Base-by-base conservation (phyloP, 345 rosid genomes). In the Salix brachista region DNA sequence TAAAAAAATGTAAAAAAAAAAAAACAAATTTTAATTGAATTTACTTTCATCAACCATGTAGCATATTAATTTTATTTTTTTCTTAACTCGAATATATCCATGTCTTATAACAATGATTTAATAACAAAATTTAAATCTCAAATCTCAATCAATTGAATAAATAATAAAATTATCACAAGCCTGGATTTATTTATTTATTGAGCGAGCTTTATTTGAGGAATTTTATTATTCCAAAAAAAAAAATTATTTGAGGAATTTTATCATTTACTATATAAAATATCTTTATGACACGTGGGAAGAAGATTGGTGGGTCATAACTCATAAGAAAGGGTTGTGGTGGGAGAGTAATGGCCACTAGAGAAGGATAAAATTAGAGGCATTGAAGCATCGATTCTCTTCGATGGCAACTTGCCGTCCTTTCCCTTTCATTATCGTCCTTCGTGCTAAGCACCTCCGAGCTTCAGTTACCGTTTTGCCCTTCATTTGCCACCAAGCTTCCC, bases 361-460 rank as follows among this genome's bases (percentile, higher is more conserved):
- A 13, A 19, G 32, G 8, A 26, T 28, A 5, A 28, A 28, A 37
- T 6, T 26, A 6, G 56, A 50, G 34, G 26, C 60, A 44, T 75
- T 64, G n/a, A 21, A 21, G 67, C 42, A 44, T 75, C 69, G 68
- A 61, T 72, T 70, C 73, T 28, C 42, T 50, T 75, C 71, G 23
- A 23, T 14, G 4, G 0, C 50, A 21, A 21, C 36, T 18, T 36
- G 54, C 76, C 69, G 68, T 65, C 75, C 70, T 68, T 80, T 61
- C 36, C 80, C 75, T 19, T 75, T 28, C 67, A 12, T 12, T 14
- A n/a, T 56, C 37, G 70, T 58, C 75, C 75, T 50, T 25, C 80
- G 72, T 72, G 78, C 42, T 37, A 6, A 6, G 37, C 84, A 71
- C 71, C 39, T 28, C 5, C 28, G 17, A 16, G 17, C 5, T 65